Conservation (phyloP, 2,329 filamentous ascomycete species). For the Venturia nashicola region DNA sequence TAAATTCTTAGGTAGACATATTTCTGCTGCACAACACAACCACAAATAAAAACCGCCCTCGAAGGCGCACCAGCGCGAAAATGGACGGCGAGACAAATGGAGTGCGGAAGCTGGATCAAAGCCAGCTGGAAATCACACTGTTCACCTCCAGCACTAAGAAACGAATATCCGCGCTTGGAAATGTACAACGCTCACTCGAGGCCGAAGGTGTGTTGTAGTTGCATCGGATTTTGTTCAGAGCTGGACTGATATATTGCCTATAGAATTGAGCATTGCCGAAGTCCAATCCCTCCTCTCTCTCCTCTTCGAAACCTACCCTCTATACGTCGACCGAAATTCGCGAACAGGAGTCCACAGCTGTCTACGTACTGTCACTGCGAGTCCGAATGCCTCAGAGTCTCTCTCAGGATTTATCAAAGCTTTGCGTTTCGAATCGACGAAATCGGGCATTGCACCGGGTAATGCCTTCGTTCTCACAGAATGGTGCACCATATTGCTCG, state of each 20-base stretch:
- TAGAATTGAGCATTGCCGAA: constrained; percentile 28
- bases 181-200: constrained; percentile 30
- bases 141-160: constrained; percentile 37
- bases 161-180: constrained; percentile 31
- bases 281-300: constrained; percentile 50
- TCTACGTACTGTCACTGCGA: constrained; percentile 53
- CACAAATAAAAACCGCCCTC: neutral
- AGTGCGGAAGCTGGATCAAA: constrained; percentile 3
- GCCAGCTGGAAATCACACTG: constrained; percentile 14
- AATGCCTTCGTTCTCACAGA: constrained; percentile 83
- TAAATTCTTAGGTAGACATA: neutral
- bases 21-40: neutral
- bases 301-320: constrained; percentile 76
- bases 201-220: constrained; percentile 24
- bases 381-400: constrained; percentile 41
- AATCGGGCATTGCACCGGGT: constrained; percentile 61
- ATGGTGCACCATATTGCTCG: constrained; percentile 74
- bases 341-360: constrained; percentile 74
- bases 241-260: constrained; percentile 6
- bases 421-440: constrained; percentile 61
- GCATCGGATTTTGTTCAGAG: neutral
- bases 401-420: constrained; percentile 54
- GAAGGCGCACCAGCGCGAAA: neutral
- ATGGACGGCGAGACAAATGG: constrained; percentile 5
- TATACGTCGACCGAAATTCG: constrained; percentile 77